Evolutionary conservation across 306 rosid species (phyloP).

Genomic region (Begonia fuchsioides): DNA sequence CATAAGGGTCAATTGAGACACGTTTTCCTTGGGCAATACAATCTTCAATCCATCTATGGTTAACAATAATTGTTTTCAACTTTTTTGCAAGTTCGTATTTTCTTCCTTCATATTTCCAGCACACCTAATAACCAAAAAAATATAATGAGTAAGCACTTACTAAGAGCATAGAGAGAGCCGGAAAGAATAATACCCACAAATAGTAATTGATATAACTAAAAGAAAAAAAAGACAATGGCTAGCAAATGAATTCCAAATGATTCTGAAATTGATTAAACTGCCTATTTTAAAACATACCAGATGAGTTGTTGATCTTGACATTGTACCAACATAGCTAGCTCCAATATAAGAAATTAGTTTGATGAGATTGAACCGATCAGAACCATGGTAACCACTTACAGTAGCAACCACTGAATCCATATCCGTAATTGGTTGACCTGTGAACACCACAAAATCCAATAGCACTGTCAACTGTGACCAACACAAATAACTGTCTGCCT

Average conservation of each 20-base stretch:
- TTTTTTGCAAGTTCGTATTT: slow-evolving; percentile 47
- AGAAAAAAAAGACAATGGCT: not conserved
- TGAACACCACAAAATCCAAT: slow-evolving; percentile 7
- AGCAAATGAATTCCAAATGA: not conserved
- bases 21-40: slow-evolving; percentile 59
- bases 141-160: not conserved
- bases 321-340: slow-evolving; percentile 49
- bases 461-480: not conserved
- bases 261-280: no score
- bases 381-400: slow-evolving; percentile 67
- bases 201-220: not conserved
- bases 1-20: slow-evolving; percentile 54
- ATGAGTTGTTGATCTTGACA: slow-evolving; percentile 69
- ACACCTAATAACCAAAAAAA: slow-evolving; percentile 30
- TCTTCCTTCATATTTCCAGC: slow-evolving; percentile 62
- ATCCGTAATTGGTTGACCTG: slow-evolving; percentile 27
- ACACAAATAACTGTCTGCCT: no score
- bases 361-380: slow-evolving; percentile 53
- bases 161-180: not conserved
- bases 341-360: slow-evolving; percentile 57
- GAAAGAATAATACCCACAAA: not conserved
- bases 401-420: slow-evolving; percentile 77
- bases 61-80: slow-evolving; percentile 29
- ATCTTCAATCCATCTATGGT: slow-evolving; percentile 85
- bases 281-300: slow-evolving; percentile 27